Base-by-base conservation (phyloP, 306 rosid genomes). In the Crataegus laevigata region DNA sequence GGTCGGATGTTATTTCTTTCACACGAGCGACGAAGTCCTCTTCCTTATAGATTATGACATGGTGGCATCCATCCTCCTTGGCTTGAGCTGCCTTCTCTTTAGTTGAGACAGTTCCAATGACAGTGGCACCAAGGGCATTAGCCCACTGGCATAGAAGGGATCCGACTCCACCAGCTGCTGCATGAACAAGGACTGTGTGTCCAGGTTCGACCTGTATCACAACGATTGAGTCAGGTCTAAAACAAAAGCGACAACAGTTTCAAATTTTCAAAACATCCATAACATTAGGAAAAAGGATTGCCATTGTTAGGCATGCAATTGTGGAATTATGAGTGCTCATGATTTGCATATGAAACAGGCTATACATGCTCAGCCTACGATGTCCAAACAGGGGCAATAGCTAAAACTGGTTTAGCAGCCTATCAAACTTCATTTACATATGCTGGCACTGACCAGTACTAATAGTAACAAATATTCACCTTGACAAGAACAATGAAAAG, bases 91-190 rank as follows among this genome's bases (percentile, higher is more conserved):
- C 97, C 85, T 94, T 94, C 80, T 90, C 97, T 72, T 86, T 72
- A 40, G 77, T 90, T 69, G 97, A 94, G 32, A 94, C 97, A 73
- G 94, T 79, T 78, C 96, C 97, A 81, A 94, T 86, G 71, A 94
- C 93, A 65, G 93, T 90, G 76, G 98, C 97, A 13, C 97, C 98
- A 59, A 94, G 93, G 65, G 88, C 91, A 77, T 86, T 88, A 79
- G 89, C 97, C 98, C 98, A 91, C 72, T 94, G 98, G 80, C 97
- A 85, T 82, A 94, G 80, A 25, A 94, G 85, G 70, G 98, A 91
- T 66, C 98, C 98, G 47, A 90, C 93, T 73, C 97, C 97, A 66
- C 98, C 98, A 66, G 98, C 98, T 45, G 98, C 97, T 9, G 98
- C 98, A 73, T 91, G 98, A 54, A 91, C 87, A 36, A 94, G 96